Base-by-base conservation (phyloP, 2,329 filamentous ascomycete species). In the Myriangium duriaei region DNA sequence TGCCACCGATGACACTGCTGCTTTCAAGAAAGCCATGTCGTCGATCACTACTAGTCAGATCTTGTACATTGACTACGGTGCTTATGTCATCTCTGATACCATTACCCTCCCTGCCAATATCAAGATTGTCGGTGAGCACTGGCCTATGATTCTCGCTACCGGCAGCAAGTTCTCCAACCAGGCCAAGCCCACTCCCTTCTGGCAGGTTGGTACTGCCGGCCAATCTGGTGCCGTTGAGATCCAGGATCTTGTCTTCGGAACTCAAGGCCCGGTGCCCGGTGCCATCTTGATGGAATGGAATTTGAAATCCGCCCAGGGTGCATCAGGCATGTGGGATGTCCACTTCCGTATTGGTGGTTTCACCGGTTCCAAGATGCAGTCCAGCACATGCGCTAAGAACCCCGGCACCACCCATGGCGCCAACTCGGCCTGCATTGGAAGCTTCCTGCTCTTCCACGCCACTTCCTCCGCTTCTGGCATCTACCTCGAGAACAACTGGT, bases 261-360 rank as follows among this genome's bases (percentile, higher is more conserved):
- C 86, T 18, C 72, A 76, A 48, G 88, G 88, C 4, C 68, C 86
- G 3, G 79, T 84, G 45, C 81, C 86, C 1, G 88, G 88, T 47
- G 88, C 86, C 12, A 84, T 94, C 52, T 72, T 95, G 55, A 76
- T 95, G 64, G 74, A 95, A 58, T 95, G 85, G 81, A 95, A 95
- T 61, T 67, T 94, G 30, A 75, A 74, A 30, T 79, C 76, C 24
- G 48, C 67, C 60, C 70, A 78, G 41, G 85, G 84, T 32, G 72
- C 76, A 1, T 78, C 77, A 13, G 88, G 76, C 45, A 77, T 95
- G 61, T 98, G 87, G 83, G 91, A 98, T 52, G 79, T 87, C n/a
- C 91, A 98, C 67, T 80, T 91, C 63, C 84, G 91, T 53, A 74
- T 98, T 50, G 88, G 86, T 50, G 91, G 91, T 30, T 78, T 79